Evolutionary conservation across 1,284 basidiomycete genomes (phyloP).

Genomic region (Heliocybe sulcata): DNA sequence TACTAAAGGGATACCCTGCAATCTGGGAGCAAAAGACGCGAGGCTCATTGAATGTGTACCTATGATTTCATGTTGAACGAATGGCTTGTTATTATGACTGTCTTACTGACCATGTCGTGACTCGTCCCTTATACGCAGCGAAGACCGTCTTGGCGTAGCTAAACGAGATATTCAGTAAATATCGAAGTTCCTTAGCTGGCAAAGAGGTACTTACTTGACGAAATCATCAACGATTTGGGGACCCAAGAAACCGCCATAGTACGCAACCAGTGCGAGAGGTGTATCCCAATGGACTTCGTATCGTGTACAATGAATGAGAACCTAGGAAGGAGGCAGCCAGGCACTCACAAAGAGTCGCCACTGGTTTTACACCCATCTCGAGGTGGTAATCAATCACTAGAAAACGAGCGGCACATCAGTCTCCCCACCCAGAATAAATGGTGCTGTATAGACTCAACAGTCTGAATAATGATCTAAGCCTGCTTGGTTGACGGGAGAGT

Average conservation of each 20-base stretch:
- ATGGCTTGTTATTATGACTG: not conserved
- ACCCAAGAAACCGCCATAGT: slow-evolving; percentile 40
- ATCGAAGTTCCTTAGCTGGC: not conserved
- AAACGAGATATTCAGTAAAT: not conserved
- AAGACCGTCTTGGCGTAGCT: slow-evolving; percentile 29
- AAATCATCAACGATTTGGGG: slow-evolving; percentile 37
- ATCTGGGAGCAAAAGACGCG: slow-evolving; percentile 32
- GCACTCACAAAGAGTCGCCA: slow-evolving; percentile 37
- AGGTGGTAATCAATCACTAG: slow-evolving; percentile 40
- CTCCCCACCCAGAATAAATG: not conserved
- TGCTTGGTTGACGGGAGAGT: slow-evolving; percentile 37
- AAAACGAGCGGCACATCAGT: not conserved
- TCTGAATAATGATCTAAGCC: slow-evolving; percentile 40
- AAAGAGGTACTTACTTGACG: slow-evolving; percentile 25
- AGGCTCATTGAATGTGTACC: slow-evolving; percentile 46
- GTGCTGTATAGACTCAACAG: slow-evolving; percentile 18
- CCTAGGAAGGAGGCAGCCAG: not conserved
- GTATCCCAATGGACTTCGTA: slow-evolving; percentile 39
- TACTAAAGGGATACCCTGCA: slow-evolving; percentile 35
- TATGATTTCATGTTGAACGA: slow-evolving; percentile 6
- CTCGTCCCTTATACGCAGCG: slow-evolving; percentile 35
- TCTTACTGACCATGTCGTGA: slow-evolving; percentile 34
- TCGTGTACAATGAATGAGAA: not conserved
- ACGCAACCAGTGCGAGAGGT: slow-evolving; percentile 34
- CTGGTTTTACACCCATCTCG: slow-evolving; percentile 32